Evolutionary conservation across 2,329 filamentous ascomycete genomes (phyloP), one percentile per base, ranked within the genome.

Genomic region (Trichoderma sp.): DNA sequence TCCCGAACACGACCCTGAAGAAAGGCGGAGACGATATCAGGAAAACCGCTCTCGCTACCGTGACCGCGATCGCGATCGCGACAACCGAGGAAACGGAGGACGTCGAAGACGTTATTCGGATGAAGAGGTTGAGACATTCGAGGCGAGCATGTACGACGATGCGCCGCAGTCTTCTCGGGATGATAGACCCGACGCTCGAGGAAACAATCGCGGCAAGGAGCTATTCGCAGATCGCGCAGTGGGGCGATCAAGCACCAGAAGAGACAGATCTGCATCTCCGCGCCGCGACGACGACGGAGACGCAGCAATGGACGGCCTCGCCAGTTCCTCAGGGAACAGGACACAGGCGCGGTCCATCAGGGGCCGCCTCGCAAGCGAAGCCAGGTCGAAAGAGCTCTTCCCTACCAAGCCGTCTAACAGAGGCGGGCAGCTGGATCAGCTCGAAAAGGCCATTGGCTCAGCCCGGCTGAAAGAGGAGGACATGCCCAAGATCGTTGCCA

Each of bases 81-180:
- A 73, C 28, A 73, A 76, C 69, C 73, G 76, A 5, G 77, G 80
- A 43, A 75, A 75, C n/a, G 78, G 79, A 72, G 78, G 79, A 71
- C 76, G 78, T 36, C 76, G 79, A 47, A 76, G 80, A 26, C 83
- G 85, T 70, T 81, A 78, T 24, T 84, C 86, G 9, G 83, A 81
- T 7, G 86, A 88, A 6, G 84, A 86, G 43, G 83, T 87, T 43
- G 84, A 85, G 72, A 82, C 84, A 0, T 95, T 94, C 76, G 90
- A 92, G 76, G 92, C 90, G 43, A 92, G 89, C 77, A 92, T 97
- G 85, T 97, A 97, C 81, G 94, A 96, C 75, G 94, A 97, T 77
- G 88, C 81, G 18, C 82, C 84, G 26, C 82, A 79, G 11, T 71
- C 77, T 2, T 64, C 77, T 39, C 74, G 68, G n/a, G 74, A 76